These are phyloP conservation scores for Scedosporium dehoogii DNA, from an alignment of 2,329 filamentous ascomycete species.

Conservation along the genomic window DNA sequence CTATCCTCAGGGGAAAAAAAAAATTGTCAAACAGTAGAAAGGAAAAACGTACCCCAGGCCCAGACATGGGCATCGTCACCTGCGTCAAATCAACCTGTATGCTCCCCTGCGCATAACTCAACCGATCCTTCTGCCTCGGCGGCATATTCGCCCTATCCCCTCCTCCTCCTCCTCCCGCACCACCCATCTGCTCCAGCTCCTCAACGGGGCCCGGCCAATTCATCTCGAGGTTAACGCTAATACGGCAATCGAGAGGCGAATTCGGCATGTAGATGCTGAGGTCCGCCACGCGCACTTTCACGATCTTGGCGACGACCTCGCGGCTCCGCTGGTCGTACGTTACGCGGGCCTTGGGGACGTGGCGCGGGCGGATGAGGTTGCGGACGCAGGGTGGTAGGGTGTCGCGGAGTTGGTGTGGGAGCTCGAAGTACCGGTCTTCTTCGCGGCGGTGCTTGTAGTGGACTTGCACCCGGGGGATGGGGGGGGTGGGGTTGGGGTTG, in stretches of 20 bases:
- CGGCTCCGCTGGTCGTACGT: slow-evolving; percentile 66
- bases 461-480: slow-evolving; percentile 47
- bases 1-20: neutral
- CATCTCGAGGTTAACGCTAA: slow-evolving; percentile 94
- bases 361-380: slow-evolving; percentile 46
- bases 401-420: slow-evolving; percentile 49
- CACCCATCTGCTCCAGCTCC: slow-evolving; percentile 35
- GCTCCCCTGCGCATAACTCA: slow-evolving; percentile 80
- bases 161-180: too few species aligned
- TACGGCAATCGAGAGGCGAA: slow-evolving; percentile 75
- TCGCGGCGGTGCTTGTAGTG: slow-evolving; percentile 77
- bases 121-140: slow-evolving; percentile 70
- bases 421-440: slow-evolving; percentile 72
- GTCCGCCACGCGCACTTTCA: slow-evolving; percentile 83
- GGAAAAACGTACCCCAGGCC: slow-evolving; percentile 24
- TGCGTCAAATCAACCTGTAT: slow-evolving; percentile 93
- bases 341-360: slow-evolving; percentile 57
- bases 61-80: slow-evolving; percentile 47
- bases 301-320: slow-evolving; percentile 67
- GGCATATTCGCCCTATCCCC: slow-evolving; percentile 18
- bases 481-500: slow-evolving; percentile 30
- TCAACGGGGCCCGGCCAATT: slow-evolving; percentile 62
- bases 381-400: slow-evolving; percentile 56
- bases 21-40: slow-evolving; percentile 1
- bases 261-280: slow-evolving; percentile 77